Evolutionary conservation across 1,284 basidiomycete species (phyloP).

Genomic region (Cystobasidium sp.): DNA sequence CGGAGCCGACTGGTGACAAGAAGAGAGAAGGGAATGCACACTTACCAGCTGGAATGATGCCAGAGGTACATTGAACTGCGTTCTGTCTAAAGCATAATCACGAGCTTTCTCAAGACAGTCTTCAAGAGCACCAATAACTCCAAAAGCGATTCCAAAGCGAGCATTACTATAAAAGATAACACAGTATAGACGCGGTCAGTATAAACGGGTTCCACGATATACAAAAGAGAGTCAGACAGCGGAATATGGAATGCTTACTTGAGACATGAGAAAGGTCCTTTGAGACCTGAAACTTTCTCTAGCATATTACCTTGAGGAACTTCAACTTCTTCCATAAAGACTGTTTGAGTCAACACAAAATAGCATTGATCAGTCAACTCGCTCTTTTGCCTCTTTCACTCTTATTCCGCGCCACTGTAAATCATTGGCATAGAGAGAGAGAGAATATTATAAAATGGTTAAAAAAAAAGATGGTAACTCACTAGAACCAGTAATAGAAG

Average conservation of each 20-base stretch:
- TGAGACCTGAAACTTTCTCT: conserved; percentile 74
- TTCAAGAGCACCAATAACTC: conserved; percentile 89
- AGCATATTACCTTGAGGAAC: conserved; percentile 73
- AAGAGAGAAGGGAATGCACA: no score
- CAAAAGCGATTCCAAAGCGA: conserved; percentile 89
- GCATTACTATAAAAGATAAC: conserved; percentile 63
- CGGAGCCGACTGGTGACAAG: not conserved
- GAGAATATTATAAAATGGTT: no score
- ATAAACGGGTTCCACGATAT: not conserved
- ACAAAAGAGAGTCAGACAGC: not conserved
- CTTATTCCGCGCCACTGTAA: no score
- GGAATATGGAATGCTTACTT: conserved; percentile 59
- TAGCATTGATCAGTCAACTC: not conserved
- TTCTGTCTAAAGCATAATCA: conserved; percentile 79
- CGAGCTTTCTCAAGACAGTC: conserved; percentile 81
- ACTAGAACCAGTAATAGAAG: conserved; percentile 87
- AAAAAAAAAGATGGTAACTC: no score
- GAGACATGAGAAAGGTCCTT: conserved; percentile 85
- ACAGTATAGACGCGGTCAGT: not conserved
- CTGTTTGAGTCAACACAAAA: conserved; percentile 49
- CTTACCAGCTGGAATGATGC: conserved; percentile 77
- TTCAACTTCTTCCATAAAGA: conserved; percentile 68
- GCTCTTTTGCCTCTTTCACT: no score
- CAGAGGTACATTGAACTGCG: conserved; percentile 86
- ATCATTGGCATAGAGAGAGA: no score